These are phyloP conservation scores for Suhomyces faveliae DNA, from an alignment of 805 yeast genomes.

Conservation along the genomic window DNA sequence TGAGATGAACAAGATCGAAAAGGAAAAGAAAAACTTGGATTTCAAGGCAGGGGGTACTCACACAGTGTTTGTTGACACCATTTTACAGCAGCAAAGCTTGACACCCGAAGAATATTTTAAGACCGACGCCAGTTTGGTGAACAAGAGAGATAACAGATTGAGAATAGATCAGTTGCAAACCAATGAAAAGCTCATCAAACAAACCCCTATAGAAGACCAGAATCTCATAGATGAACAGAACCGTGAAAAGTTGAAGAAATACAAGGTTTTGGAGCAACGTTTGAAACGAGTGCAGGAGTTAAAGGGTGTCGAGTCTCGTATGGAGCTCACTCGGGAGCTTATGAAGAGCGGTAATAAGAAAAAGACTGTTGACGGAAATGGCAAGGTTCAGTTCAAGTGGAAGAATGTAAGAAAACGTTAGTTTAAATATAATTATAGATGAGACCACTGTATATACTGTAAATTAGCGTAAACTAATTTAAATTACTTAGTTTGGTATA, in stretches of 20 bases:
- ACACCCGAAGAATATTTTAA: slow-evolving; percentile 65
- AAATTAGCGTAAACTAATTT: too few species aligned
- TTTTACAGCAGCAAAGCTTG: slow-evolving; percentile 54
- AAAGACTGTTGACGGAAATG: slow-evolving; percentile 65
- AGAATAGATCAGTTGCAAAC: slow-evolving; percentile 57
- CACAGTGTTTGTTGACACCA: slow-evolving; percentile 77
- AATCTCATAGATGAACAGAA: slow-evolving; percentile 35
- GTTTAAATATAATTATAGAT: slow-evolving; percentile 3
- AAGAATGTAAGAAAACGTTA: slow-evolving; percentile 67
- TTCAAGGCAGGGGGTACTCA: slow-evolving; percentile 70
- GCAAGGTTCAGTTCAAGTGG: slow-evolving; percentile 79
- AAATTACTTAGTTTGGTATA: too few species aligned
- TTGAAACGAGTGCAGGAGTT: slow-evolving; percentile 70
- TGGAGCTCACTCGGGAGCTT: slow-evolving; percentile 78
- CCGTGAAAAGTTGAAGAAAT: slow-evolving; percentile 59
- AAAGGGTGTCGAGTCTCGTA: slow-evolving; percentile 62
- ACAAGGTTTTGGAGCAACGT: slow-evolving; percentile 58
- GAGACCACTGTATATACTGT: too few species aligned
- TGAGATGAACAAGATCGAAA: slow-evolving; percentile 65
- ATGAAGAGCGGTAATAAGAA: slow-evolving; percentile 90
- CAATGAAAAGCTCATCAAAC: slow-evolving; percentile 28
- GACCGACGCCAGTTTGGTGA: slow-evolving; percentile 63
- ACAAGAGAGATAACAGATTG: slow-evolving; percentile 70
- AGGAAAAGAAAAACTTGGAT: slow-evolving; percentile 47
- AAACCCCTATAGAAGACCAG: slow-evolving; percentile 26